A percentile compares a stretch with the other conserved stretches of the same genome.
These are phyloP conservation scores for Elongisporangium undulatum DNA, from an alignment of 352 stramenopile genomes.

Conservation along the genomic window DNA sequence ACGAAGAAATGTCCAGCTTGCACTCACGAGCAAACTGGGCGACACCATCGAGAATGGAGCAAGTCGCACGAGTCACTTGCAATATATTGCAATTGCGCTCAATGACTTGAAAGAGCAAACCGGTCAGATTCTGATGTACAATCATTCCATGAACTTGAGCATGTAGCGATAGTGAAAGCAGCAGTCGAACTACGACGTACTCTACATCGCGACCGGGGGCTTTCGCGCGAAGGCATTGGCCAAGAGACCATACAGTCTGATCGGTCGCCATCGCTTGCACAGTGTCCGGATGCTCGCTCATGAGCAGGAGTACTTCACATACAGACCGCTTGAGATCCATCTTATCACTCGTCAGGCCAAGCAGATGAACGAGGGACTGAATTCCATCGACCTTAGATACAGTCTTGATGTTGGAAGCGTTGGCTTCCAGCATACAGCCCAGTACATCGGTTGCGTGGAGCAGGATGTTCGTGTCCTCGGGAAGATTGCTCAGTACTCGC, in stretches of 20 bases:
- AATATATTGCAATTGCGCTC: slow-evolving; percentile 46
- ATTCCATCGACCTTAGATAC: slow-evolving; percentile 28
- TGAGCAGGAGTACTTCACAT: slow-evolving; percentile 31
- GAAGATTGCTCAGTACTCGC: slow-evolving; percentile 20
- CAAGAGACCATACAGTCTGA: slow-evolving; percentile 31
- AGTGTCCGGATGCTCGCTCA: slow-evolving; percentile 30
- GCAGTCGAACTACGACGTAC: slow-evolving; percentile 20
- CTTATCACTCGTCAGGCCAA: slow-evolving; percentile 24
- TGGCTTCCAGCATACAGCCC: slow-evolving; percentile 25
- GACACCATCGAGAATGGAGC: slow-evolving; percentile 67
- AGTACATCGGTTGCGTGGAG: slow-evolving; percentile 34
- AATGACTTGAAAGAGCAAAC: slow-evolving; percentile 45
- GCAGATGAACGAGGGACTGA: slow-evolving; percentile 22
- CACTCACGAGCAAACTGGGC: slow-evolving; percentile 53
- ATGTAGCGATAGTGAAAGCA: slow-evolving; percentile 30
- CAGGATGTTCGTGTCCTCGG: slow-evolving; percentile 31
- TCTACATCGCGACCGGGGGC: slow-evolving; percentile 22
- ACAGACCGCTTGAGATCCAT: slow-evolving; percentile 33
- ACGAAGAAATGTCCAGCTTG: slow-evolving; percentile 50
- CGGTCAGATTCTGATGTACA: slow-evolving; percentile 45
- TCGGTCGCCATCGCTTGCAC: slow-evolving; percentile 37
- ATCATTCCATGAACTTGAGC: slow-evolving; percentile 48
- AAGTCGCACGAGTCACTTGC: slow-evolving; percentile 42
- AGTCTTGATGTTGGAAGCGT: slow-evolving; percentile 18
- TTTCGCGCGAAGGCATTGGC: slow-evolving; percentile 25